These are phyloP conservation scores for Volutella citrinella DNA, from an alignment of 2,329 filamentous ascomycete species.

Conservation along the genomic window DNA sequence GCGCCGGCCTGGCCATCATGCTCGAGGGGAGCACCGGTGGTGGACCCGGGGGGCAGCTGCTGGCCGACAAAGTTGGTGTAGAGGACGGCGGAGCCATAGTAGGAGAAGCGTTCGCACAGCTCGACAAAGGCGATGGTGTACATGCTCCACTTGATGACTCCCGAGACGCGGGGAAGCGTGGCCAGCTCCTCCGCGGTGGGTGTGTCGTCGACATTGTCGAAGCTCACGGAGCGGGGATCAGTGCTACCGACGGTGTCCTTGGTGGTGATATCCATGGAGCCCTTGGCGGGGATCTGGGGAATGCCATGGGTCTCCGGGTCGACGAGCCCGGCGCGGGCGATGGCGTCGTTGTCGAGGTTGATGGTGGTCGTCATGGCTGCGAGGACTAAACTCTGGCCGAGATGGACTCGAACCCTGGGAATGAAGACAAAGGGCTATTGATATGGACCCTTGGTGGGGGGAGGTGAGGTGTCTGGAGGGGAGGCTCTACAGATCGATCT, in stretches of 20 bases:
- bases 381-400: too few species aligned
- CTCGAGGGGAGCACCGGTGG: slow-evolving; percentile 45
- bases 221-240: slow-evolving; percentile 18
- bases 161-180: slow-evolving; percentile 62
- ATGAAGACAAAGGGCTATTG: too few species aligned
- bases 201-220: slow-evolving; percentile 30
- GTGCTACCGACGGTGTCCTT: slow-evolving; percentile 15
- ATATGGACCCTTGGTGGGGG: too few species aligned
- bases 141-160: slow-evolving; percentile 61
- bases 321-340: slow-evolving; percentile 30
- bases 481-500: too few species aligned
- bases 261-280: slow-evolving; percentile 24
- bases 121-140: slow-evolving; percentile 72
- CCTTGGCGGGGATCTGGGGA: slow-evolving; percentile 22
- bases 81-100: slow-evolving; percentile 68
- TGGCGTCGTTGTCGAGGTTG: slow-evolving; percentile 35
- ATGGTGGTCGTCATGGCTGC: slow-evolving; percentile 36
- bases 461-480: too few species aligned
- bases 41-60: slow-evolving; percentile 50
- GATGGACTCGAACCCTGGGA: too few species aligned
- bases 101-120: slow-evolving; percentile 73
- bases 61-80: slow-evolving; percentile 66
- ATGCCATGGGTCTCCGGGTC: slow-evolving; percentile 30
- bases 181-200: slow-evolving; percentile 61
- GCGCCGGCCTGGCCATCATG: slow-evolving; percentile 44